Evolutionary conservation across 306 rosid species (phyloP).

Genomic region (Cercis canadensis): DNA sequence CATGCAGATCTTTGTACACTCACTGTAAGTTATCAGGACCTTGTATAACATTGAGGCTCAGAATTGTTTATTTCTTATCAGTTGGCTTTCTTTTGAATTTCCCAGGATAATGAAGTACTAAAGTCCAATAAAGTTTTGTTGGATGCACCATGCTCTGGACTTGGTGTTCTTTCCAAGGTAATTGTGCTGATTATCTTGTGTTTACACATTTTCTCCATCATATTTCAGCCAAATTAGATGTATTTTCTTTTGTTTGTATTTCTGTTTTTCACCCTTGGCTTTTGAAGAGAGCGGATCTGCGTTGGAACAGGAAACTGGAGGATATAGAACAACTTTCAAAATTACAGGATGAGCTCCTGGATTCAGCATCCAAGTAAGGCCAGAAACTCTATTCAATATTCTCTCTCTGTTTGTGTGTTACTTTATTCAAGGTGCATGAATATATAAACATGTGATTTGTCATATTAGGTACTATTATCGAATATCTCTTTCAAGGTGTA

Average conservation of each 20-base stretch:
- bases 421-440: neutral
- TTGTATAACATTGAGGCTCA: constrained; percentile 10
- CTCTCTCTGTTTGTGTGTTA: constrained; percentile 9
- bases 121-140: constrained; percentile 76
- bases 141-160: constrained; percentile 90
- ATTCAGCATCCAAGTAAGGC: constrained; percentile 80
- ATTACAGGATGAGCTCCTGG: constrained; percentile 78
- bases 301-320: constrained; percentile 79
- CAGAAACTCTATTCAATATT: neutral
- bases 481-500: neutral
- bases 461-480: neutral
- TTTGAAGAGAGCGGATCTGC: constrained; percentile 85
- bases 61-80: constrained; percentile 31
- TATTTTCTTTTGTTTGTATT: constrained; percentile 13
- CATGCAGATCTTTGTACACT: constrained; percentile 70
- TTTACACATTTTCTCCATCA: neutral
- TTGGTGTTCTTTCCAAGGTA: constrained; percentile 95
- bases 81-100: constrained; percentile 26
- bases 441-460: constrained; percentile 1
- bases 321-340: constrained; percentile 76
- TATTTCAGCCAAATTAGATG: constrained; percentile 1
- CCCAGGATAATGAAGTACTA: constrained; percentile 55
- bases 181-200: constrained; percentile 23
- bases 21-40: constrained; percentile 51
- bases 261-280: constrained; percentile 33